Conservation (phyloP, 73 alveolate genomes). For the Symbiodinium natans region DNA sequence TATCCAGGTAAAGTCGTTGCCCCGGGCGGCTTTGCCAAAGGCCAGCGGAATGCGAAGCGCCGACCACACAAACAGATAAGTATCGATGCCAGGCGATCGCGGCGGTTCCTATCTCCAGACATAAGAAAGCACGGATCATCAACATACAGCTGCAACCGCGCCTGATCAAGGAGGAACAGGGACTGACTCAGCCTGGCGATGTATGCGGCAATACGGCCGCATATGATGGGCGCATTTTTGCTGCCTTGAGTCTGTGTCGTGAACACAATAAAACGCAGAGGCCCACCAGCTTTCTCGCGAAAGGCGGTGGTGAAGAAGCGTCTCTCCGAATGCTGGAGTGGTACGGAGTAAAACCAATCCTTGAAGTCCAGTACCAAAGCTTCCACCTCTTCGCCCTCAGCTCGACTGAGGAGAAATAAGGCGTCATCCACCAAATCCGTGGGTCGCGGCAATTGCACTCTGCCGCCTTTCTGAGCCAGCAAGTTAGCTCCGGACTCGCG, state of each 20-base stretch:
- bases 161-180: neutral
- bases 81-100: neutral
- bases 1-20: neutral
- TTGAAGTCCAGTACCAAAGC: constrained; percentile 1
- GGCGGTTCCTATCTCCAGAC: neutral
- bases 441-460: neutral
- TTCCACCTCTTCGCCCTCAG: neutral
- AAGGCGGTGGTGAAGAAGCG: neutral
- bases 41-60: constrained; percentile 21
- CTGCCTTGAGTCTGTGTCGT: constrained; percentile 20
- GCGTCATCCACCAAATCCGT: constrained; percentile 26
- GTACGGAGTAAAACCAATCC: constrained; percentile 51
- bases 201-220: constrained; percentile 14
- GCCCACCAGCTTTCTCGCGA: neutral
- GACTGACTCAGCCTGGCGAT: neutral
- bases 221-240: neutral
- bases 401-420: neutral
- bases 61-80: neutral
- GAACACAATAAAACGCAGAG: neutral
- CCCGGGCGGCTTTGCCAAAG: neutral
- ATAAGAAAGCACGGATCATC: constrained; percentile 24
- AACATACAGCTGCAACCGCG: constrained; percentile 37
- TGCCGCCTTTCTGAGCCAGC: neutral
- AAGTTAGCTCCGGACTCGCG: neutral
- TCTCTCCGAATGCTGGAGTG: constrained; percentile 13